Conservation (phyloP, 2,329 filamentous ascomycete species). For the Thyridium curvatum region DNA sequence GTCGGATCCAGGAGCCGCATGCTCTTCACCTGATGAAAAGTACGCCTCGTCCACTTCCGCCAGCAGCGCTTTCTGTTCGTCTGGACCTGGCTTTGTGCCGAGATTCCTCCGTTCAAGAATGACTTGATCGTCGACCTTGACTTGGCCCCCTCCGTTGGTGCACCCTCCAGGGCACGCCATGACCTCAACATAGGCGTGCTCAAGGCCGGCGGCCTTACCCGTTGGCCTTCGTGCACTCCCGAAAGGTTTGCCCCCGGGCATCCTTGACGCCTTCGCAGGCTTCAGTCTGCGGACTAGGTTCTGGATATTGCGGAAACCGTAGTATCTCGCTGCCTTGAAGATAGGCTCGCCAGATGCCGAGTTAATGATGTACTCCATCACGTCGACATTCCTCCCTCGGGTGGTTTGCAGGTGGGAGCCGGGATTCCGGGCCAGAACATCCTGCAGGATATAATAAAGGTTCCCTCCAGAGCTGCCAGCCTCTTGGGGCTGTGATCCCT, state of each 20-base stretch:
- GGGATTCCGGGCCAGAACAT: slow-evolving; percentile 63
- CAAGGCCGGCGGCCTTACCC: slow-evolving; percentile 33
- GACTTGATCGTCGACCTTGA: slow-evolving; percentile 78
- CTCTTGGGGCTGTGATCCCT: slow-evolving; percentile 20
- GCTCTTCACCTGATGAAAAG: slow-evolving; percentile 63
- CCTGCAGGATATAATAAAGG: slow-evolving; percentile 75
- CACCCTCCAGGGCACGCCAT: slow-evolving; percentile 99
- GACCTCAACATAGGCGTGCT: slow-evolving; percentile 93
- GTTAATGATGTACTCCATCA: slow-evolving; percentile 74
- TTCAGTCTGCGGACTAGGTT: slow-evolving; percentile 92
- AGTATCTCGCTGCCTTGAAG: slow-evolving; percentile 83
- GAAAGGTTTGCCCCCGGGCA: slow-evolving; percentile 67
- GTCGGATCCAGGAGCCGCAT: slow-evolving; percentile 11
- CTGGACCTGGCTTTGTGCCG: slow-evolving; percentile 55
- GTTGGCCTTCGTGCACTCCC: slow-evolving; percentile 42
- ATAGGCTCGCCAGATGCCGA: slow-evolving; percentile 50
- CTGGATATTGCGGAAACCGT: slow-evolving; percentile 97
- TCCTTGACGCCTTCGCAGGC: slow-evolving; percentile 68
- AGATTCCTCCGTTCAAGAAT: slow-evolving; percentile 42
- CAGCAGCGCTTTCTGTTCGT: slow-evolving; percentile 83
- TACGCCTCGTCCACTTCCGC: slow-evolving; percentile 82
- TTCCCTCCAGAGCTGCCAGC: slow-evolving; percentile 86
- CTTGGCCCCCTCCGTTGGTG: slow-evolving; percentile 94
- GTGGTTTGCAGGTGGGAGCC: slow-evolving; percentile 65
- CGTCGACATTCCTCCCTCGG: slow-evolving; percentile 83